Percentiles rank a stretch among this genome's conserved stretches.
Evolutionary conservation across 1,284 basidiomycete species (phyloP).

Genomic region (Cutaneotrichosporon arboriforme): DNA sequence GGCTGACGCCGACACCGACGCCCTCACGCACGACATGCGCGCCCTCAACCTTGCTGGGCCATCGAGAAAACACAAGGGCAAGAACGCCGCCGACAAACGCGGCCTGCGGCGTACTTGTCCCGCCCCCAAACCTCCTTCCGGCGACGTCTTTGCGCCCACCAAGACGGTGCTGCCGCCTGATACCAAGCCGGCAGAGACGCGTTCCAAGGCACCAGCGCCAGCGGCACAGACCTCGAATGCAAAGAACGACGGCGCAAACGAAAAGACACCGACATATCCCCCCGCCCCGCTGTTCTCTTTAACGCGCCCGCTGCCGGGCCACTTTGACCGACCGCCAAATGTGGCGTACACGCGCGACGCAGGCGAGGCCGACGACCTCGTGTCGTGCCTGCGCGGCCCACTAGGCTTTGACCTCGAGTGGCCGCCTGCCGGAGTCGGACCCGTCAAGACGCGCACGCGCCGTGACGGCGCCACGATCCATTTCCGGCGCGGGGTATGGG

Average conservation of each 20-base stretch:
- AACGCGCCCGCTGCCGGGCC: conserved; percentile 3
- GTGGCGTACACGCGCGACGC: conserved; percentile 33
- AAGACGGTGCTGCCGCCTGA: neutral
- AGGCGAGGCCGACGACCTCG: conserved; percentile 33
- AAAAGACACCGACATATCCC: neutral
- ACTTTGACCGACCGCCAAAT: conserved; percentile 13
- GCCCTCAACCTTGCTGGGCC: too few relatives aligned
- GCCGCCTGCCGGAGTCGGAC: conserved; percentile 25
- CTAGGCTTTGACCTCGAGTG: conserved; percentile 45
- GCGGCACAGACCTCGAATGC: neutral
- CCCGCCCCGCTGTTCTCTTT: conserved; percentile 25
- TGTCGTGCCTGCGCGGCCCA: conserved; percentile 31
- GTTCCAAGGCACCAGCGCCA: neutral
- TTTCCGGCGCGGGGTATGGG: conserved; percentile 10
- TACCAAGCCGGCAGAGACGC: neutral
- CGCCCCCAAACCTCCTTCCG: neutral
- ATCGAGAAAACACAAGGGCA: neutral
- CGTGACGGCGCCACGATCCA: neutral
- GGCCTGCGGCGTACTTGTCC: too few relatives aligned
- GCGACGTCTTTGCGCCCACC: neutral
- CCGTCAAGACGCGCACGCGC: neutral
- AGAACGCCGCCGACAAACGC: neutral
- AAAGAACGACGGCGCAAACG: neutral
- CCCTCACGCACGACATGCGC: too few relatives aligned
- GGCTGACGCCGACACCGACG: neutral